Evolutionary conservation across 164 flowering plant species (phyloP).

Genomic region (Buxus sempervirens): DNA sequence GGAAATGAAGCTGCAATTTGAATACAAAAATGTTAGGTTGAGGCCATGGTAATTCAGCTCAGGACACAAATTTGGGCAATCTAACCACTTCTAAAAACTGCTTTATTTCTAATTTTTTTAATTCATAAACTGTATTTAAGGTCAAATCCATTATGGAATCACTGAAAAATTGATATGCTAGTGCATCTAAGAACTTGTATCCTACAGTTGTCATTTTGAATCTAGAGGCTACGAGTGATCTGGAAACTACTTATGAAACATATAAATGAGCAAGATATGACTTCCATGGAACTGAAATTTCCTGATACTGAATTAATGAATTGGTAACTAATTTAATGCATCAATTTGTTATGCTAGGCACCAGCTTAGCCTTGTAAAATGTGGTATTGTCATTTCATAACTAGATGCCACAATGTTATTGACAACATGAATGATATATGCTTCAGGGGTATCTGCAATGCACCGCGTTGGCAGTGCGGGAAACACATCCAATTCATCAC

Average conservation of each 20-base stretch:
- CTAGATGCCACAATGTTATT: not conserved
- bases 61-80: not conserved
- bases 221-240: no score
- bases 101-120: no score
- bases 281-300: no score
- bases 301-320: not conserved
- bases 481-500: slow-evolving; percentile 58
- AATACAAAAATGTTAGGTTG: not conserved
- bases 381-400: not conserved
- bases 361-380: not conserved
- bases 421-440: not conserved
- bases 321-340: not conserved
- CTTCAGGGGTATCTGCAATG: slow-evolving; percentile 54
- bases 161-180: no score
- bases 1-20: no score
- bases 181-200: no score
- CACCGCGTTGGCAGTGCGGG: slow-evolving; percentile 98
- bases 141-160: no score
- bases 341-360: not conserved
- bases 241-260: no score
- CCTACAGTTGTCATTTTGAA: no score
- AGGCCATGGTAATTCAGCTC: not conserved
- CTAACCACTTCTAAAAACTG: not conserved
- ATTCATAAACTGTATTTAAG: no score
- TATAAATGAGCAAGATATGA: no score